A percentile compares a stretch with the other conserved stretches of the same genome.
These are phyloP conservation scores for Coniella lustricola DNA, from an alignment of 2,329 filamentous ascomycete genomes.

Conservation along the genomic window DNA sequence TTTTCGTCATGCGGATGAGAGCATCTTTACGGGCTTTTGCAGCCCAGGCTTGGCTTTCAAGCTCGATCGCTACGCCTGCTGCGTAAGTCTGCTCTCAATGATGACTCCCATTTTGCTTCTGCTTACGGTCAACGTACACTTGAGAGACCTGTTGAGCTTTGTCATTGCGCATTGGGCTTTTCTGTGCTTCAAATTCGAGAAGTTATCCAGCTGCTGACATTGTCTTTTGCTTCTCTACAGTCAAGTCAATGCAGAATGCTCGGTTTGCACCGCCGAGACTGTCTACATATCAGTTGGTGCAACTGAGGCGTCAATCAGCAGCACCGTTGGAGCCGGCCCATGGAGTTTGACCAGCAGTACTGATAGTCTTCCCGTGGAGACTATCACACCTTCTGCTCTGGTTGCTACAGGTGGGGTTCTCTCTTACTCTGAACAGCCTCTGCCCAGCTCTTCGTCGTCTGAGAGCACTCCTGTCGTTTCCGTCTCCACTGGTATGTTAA, in stretches of 20 bases:
- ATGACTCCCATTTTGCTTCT: not conserved
- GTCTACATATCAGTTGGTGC: slow-evolving; percentile 41
- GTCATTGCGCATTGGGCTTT: not conserved
- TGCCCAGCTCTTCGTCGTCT: not conserved
- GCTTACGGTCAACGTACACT: not conserved
- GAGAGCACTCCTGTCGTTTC: not conserved
- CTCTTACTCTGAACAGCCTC: not conserved
- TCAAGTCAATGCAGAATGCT: slow-evolving; percentile 30
- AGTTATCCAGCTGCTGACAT: not conserved
- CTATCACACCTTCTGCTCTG: slow-evolving; percentile 8
- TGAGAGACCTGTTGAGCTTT: too few species aligned
- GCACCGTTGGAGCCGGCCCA: slow-evolving; percentile 7
- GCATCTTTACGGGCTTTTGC: slow-evolving; percentile 29
- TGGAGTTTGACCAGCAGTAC: slow-evolving; percentile 15
- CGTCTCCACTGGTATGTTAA: slow-evolving; percentile 12
- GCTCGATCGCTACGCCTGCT: slow-evolving; percentile 27
- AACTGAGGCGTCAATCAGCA: slow-evolving; percentile 15
- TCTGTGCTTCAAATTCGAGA: not conserved
- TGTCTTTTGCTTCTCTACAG: not conserved
- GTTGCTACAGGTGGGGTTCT: slow-evolving; percentile 2
- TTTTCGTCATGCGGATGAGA: slow-evolving; percentile 31
- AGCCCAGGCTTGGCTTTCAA: slow-evolving; percentile 28
- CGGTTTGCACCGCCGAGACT: slow-evolving; percentile 32
- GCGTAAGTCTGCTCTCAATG: slow-evolving; percentile 24
- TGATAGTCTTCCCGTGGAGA: not conserved